Evolutionary conservation across 2,329 filamentous ascomycete genomes (phyloP).

Genomic region (Trichoderma oligosporum): DNA sequence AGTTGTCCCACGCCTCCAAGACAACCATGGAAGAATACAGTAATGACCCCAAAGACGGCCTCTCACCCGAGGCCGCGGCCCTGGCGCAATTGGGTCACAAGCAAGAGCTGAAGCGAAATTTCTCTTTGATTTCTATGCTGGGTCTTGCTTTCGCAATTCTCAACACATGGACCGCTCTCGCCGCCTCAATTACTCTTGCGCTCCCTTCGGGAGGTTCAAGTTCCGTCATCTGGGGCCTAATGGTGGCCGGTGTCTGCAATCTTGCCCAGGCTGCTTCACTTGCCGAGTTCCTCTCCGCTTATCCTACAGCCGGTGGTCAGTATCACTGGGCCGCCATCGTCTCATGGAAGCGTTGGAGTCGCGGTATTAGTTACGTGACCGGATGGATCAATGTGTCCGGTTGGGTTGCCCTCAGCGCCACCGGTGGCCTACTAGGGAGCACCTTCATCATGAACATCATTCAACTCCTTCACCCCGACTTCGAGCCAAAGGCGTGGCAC

Average conservation of each 20-base stretch:
- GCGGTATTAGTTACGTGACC: slow-evolving; percentile 64
- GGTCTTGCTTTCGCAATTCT: slow-evolving; percentile 48
- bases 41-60: not conserved
- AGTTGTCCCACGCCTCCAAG: slow-evolving; percentile 1
- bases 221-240: slow-evolving; percentile 68
- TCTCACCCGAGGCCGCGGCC: slow-evolving; percentile 35
- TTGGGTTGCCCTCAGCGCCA: slow-evolving; percentile 67
- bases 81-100: slow-evolving; percentile 46
- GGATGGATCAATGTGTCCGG: slow-evolving; percentile 72
- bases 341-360: slow-evolving; percentile 56
- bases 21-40: slow-evolving; percentile 18
- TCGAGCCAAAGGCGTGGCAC: slow-evolving; percentile 60
- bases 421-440: slow-evolving; percentile 63
- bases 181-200: slow-evolving; percentile 44
- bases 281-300: slow-evolving; percentile 67
- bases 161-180: slow-evolving; percentile 49
- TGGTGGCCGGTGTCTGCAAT: slow-evolving; percentile 63
- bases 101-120: slow-evolving; percentile 49
- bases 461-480: slow-evolving; percentile 55
- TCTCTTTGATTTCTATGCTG: slow-evolving; percentile 47
- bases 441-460: slow-evolving; percentile 65
- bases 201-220: slow-evolving; percentile 68
- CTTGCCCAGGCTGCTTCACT: slow-evolving; percentile 64
- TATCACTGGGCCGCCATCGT: slow-evolving; percentile 71
- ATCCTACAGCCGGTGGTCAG: slow-evolving; percentile 56